phyloP scores from a whole-genome alignment of 495 filamentous ascomycete species.

The Penicillium paxilli region DNA sequence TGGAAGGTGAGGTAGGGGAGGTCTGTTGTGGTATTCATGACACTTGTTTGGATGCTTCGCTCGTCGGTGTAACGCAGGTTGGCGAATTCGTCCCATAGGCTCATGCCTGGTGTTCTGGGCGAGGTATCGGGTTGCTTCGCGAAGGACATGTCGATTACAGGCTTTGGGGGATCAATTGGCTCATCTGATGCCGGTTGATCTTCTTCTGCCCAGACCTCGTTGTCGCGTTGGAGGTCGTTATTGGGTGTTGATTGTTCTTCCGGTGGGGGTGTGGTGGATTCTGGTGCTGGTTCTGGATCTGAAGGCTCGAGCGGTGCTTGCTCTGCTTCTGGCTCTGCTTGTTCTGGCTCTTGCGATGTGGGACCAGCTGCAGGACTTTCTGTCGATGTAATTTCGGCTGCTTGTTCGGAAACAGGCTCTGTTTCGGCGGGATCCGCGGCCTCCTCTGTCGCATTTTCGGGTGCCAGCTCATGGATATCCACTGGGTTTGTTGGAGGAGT shows the following conservation, averaged over 20 bases:
- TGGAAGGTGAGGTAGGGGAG: constrained; percentile 48
- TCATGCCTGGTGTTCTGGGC: constrained; percentile 34
- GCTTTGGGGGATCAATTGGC: constrained; percentile 16
- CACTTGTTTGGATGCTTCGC: neutral
- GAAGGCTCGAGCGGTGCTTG: neutral
- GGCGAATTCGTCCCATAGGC: constrained; percentile 44
- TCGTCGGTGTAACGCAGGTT: constrained; percentile 38
- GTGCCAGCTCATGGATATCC: constrained; percentile 8
- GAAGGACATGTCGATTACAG: constrained; percentile 46
- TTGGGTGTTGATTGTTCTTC: neutral
- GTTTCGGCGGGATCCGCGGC: constrained; percentile 5
- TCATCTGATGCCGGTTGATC: neutral
- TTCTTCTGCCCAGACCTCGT: constrained; percentile 8
- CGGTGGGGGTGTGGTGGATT: neutral
- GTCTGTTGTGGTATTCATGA: constrained; percentile 9
- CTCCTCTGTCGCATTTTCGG: constrained; percentile 5
- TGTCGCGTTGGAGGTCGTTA: neutral
- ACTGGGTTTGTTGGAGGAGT: constrained; percentile 42
- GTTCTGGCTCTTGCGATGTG: too few relatives aligned
- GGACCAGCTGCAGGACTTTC: neutral
- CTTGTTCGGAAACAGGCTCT: neutral
- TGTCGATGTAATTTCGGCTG: neutral
- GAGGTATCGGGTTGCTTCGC: constrained; percentile 34
- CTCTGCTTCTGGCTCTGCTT: constrained; percentile 1
- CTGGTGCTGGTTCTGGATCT: neutral